Evolutionary conservation across 2,329 filamentous ascomycete genomes (phyloP).

Genomic region (Malbranchea zuffiana): DNA sequence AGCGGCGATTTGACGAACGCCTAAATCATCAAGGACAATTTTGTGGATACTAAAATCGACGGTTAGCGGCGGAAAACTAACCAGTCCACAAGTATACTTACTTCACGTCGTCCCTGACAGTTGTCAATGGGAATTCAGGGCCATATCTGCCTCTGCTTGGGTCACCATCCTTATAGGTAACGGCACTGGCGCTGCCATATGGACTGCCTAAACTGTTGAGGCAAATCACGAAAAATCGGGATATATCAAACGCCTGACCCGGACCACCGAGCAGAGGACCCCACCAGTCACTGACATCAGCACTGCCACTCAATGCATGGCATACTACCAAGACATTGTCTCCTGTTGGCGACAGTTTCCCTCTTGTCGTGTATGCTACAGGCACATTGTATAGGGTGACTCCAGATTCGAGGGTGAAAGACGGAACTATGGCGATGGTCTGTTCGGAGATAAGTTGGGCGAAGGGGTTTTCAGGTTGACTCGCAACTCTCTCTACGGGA

Average conservation of each 20-base stretch:
- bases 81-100: constrained; percentile 29
- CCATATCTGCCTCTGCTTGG: constrained; percentile 66
- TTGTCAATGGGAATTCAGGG: constrained; percentile 91
- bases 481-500: constrained; percentile 43
- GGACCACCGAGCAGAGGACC: constrained; percentile 42
- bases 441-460: constrained; percentile 78
- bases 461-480: constrained; percentile 87
- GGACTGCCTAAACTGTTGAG: constrained; percentile 46
- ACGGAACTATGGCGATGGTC: constrained; percentile 72
- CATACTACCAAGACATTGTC: constrained; percentile 56
- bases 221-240: constrained; percentile 45
- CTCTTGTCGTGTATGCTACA: constrained; percentile 54
- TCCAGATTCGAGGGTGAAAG: constrained; percentile 87
- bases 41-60: constrained; percentile 39
- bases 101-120: constrained; percentile 91
- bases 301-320: constrained; percentile 44
- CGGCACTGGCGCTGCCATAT: constrained; percentile 45
- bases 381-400: constrained; percentile 66
- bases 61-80: constrained; percentile 9
- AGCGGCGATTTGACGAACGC: constrained; percentile 43
- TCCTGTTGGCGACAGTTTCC: constrained; percentile 43
- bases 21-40: constrained; percentile 43
- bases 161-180: constrained; percentile 75
- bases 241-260: constrained; percentile 44
- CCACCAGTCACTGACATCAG: constrained; percentile 48